Evolutionary conservation across 441 rosid species (phyloP), one percentile per base, ranked within the genome.

Genomic region (Brassica balearica): DNA sequence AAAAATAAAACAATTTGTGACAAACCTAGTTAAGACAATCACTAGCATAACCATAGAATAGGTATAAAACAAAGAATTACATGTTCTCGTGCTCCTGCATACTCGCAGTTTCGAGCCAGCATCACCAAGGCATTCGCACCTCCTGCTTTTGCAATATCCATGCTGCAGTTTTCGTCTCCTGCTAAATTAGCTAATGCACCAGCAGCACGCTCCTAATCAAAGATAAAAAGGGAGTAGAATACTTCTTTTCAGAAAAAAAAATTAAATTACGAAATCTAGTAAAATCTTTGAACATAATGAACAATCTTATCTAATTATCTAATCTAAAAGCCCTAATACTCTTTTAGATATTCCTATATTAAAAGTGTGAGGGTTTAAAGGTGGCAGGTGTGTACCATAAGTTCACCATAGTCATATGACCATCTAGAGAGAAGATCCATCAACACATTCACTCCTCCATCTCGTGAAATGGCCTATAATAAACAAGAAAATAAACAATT

Each of bases 161-260:
- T 88, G 81, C 99, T 96, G 74, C 97, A 96, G 83, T 91, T 88
- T 80, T 89, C 97, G 71, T 96, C 97, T 75, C 97, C 98, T 22
- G 99, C 97, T 86, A 96, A 83, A 87, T 94, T 96, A 17, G 98
- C 99, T 83, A 96, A 85, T 71, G 98, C 98, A 56, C 99, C 99
- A 71, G 99, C 98, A 65, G 96, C 97, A 66, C 97, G 94, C 85
- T 96, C 98, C 98, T 96, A 78, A 75, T 85, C 75, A 59, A 59
- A 20, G 63, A 55, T 3, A 34, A 20, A 63, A 68, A 34, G 15
- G 51, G 9, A 55, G 5, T 58, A 55, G 38, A 63, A 72, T 69
- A 62, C 74, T 34, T 68, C 22, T 1, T 29, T 62, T 67, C 48
- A 73, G 73, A 72, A 71, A 55, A 60, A 72, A 4, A 22, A 46